Percentiles rank a stretch among this genome's conserved stretches.
phyloP scores from a whole-genome alignment of 2,329 filamentous ascomycete genomes.

The Phyllosticta capitalensis region DNA sequence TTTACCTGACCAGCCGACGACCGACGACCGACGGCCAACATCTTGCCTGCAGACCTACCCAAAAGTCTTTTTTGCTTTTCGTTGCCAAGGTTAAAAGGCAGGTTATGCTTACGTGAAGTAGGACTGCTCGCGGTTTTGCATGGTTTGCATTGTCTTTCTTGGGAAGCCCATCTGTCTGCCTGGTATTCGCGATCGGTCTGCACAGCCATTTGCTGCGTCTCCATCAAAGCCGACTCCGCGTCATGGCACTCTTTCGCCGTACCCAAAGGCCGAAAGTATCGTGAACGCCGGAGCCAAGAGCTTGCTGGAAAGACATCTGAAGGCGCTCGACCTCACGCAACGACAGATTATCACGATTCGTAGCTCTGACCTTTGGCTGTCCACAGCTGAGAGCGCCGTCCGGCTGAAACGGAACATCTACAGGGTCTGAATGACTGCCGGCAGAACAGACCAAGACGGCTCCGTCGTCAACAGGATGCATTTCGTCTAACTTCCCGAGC shows the following conservation, averaged over 20 bases:
- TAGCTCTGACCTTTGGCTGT: not conserved
- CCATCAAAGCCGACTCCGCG: not conserved
- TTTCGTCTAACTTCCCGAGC: not conserved
- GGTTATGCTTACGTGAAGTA: not conserved
- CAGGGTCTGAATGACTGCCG: not conserved
- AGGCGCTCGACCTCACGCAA: not conserved
- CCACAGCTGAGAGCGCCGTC: not conserved
- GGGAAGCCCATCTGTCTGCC: not conserved
- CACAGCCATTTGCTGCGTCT: not conserved
- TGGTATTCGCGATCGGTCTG: not conserved
- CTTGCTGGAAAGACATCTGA: too few relatives aligned
- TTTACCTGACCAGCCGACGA: not conserved
- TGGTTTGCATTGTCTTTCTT: not conserved
- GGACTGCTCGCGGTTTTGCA: not conserved
- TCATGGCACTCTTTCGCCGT: not conserved
- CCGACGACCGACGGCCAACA: not conserved
- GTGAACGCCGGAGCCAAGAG: not conserved
- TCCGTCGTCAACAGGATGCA: not conserved
- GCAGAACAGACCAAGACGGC: not conserved
- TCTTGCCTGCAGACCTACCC: not conserved
- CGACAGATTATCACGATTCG: not conserved
- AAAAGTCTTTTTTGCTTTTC: not conserved
- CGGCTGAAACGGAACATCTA: not conserved
- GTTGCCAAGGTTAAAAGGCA: not conserved
- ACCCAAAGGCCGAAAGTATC: not conserved